These are phyloP conservation scores for Pyropia haitanensis DNA, from an alignment of 23 red algal genomes.

Conservation along the genomic window DNA sequence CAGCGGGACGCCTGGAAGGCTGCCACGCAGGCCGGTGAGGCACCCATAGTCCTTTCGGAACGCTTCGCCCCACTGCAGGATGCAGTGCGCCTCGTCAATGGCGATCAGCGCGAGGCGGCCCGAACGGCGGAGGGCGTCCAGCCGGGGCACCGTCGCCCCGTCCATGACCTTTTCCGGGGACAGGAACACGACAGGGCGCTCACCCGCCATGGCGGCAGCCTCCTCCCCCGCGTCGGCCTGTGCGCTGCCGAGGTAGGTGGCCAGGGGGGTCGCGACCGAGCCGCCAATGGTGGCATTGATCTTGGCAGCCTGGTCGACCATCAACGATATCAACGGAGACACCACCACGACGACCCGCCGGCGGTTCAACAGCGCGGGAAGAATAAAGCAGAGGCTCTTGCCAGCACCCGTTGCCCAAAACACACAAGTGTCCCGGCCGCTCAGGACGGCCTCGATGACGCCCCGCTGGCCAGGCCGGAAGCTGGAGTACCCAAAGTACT, in stretches of 20 bases:
- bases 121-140: not conserved
- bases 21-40: conserved; percentile 3
- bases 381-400: conserved; percentile 44
- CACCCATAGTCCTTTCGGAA: conserved; percentile 40
- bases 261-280: not conserved
- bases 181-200: not conserved
- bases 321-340: conserved; percentile 26
- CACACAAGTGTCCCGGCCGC: conserved; percentile 23
- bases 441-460: conserved; percentile 26
- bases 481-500: conserved; percentile 17
- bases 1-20: not conserved
- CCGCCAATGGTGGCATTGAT: not conserved
- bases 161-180: conserved; percentile 15
- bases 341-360: conserved; percentile 11
- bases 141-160: not conserved
- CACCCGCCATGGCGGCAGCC: conserved; percentile 1
- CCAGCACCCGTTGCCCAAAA: conserved; percentile 38
- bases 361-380: conserved; percentile 17
- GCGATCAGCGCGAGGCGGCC: conserved; percentile 10
- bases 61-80: conserved; percentile 47
- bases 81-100: conserved; percentile 62
- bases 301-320: conserved; percentile 21
- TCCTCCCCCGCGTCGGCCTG: not conserved
- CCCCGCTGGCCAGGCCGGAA: conserved; percentile 24
- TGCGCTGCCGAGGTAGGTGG: not conserved